Evolutionary conservation across 345 rosid genomes (phyloP).

Genomic region (Barbarea vulgaris): DNA sequence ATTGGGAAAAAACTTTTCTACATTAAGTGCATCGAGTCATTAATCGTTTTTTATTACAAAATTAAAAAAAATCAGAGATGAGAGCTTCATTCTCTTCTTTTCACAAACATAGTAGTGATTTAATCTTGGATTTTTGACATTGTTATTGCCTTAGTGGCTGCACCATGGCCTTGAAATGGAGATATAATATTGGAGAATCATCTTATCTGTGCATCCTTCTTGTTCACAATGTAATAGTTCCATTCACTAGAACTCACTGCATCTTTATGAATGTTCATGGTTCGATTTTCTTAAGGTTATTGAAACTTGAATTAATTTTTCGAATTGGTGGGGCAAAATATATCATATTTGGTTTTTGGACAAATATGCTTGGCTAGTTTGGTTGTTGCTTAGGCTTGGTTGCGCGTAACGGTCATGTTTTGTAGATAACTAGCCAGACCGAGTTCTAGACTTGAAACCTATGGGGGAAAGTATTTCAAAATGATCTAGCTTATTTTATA

Average conservation of each 20-base stretch:
- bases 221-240: background rate
- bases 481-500: background rate
- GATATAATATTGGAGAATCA: background rate
- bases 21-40: too few species aligned
- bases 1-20: too few species aligned
- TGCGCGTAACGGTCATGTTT: background rate
- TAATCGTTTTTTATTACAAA: too few species aligned
- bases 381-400: background rate
- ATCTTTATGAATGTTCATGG: slow-evolving; percentile 7
- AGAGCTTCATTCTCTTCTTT: too few species aligned
- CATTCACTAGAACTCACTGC: background rate
- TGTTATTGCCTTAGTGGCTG: slow-evolving; percentile 5
- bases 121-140: background rate
- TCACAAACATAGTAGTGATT: background rate
- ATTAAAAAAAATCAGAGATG: too few species aligned
- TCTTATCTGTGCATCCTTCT: background rate
- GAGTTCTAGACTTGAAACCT: background rate
- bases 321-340: background rate
- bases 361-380: slow-evolving; percentile 5
- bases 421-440: slow-evolving; percentile 3
- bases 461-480: background rate
- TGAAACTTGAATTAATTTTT: background rate
- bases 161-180: slow-evolving; percentile 4
- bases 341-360: background rate
- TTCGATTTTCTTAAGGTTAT: background rate